phyloP scores from a whole-genome alignment of 331 rosid genomes.

The Prunus yedoensis region DNA sequence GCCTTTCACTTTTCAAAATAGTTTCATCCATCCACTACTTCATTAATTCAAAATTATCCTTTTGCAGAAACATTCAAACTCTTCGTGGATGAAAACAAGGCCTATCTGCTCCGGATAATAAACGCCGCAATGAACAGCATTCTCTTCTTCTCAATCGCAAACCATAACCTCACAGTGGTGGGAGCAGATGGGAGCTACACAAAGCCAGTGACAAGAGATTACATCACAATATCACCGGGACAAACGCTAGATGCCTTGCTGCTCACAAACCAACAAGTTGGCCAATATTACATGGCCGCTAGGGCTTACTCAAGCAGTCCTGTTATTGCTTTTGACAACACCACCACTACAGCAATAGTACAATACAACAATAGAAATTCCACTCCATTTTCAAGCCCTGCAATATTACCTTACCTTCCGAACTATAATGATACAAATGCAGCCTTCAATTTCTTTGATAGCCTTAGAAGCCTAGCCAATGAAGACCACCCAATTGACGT shows the following conservation, averaged over 20 bases:
- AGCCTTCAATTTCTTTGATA: slow-evolving; percentile 16
- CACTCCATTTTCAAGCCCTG: neutral
- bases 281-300: slow-evolving; percentile 37
- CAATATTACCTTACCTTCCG: slow-evolving; percentile 30
- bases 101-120: slow-evolving; percentile 40
- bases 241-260: slow-evolving; percentile 32
- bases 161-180: slow-evolving; percentile 31
- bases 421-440: slow-evolving; percentile 21
- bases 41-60: too few relatives aligned
- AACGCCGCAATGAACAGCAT: slow-evolving; percentile 25
- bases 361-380: slow-evolving; percentile 9
- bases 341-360: slow-evolving; percentile 37
- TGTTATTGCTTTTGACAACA: slow-evolving; percentile 19
- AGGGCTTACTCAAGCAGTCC: slow-evolving; percentile 23
- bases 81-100: slow-evolving; percentile 40
- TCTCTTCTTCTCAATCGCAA: slow-evolving; percentile 21
- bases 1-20: too few relatives aligned
- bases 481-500: slow-evolving; percentile 32
- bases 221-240: slow-evolving; percentile 29
- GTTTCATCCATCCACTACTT: too few relatives aligned
- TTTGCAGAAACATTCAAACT: slow-evolving; percentile 34
- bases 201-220: slow-evolving; percentile 16
- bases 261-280: slow-evolving; percentile 9
- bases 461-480: slow-evolving; percentile 16
- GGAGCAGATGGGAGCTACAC: slow-evolving; percentile 34